These are phyloP conservation scores for Domatiomyces catenatus DNA, from an alignment of 2,329 filamentous ascomycete species.

Conservation along the genomic window DNA sequence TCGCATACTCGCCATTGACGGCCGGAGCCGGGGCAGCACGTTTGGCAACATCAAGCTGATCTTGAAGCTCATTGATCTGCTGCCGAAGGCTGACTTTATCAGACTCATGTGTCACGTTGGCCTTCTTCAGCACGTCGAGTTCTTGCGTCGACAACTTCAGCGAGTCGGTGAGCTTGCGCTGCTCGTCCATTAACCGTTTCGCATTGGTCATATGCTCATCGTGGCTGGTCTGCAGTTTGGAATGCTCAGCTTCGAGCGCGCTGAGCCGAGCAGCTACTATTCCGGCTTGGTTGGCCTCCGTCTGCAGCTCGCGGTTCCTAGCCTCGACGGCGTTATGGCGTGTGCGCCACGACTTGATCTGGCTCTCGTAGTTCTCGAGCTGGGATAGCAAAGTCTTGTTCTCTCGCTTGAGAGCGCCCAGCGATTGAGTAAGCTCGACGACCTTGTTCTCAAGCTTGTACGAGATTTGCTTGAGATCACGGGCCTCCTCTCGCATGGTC, in stretches of 20 bases:
- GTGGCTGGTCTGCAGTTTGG: slow-evolving; percentile 72
- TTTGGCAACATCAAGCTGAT: slow-evolving; percentile 79
- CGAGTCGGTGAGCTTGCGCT: slow-evolving; percentile 68
- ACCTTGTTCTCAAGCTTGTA: slow-evolving; percentile 99
- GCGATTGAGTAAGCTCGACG: slow-evolving; percentile 84
- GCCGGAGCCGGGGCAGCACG: slow-evolving; percentile 51
- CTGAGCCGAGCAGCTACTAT: slow-evolving; percentile 81
- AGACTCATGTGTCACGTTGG: slow-evolving; percentile 60
- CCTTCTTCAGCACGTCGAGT: slow-evolving; percentile 61
- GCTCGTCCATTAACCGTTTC: slow-evolving; percentile 88
- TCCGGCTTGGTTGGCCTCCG: slow-evolving; percentile 92
- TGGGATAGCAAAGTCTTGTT: slow-evolving; percentile 81
- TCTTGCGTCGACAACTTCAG: slow-evolving; percentile 66
- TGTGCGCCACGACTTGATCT: slow-evolving; percentile 91
- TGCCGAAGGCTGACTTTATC: slow-evolving; percentile 77
- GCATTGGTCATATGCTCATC: slow-evolving; percentile 82
- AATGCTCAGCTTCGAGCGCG: slow-evolving; percentile 91
- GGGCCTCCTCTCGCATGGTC: slow-evolving; percentile 79
- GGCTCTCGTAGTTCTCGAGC: slow-evolving; percentile 87
- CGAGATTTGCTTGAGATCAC: slow-evolving; percentile 97
- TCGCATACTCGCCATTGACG: slow-evolving; percentile 42
- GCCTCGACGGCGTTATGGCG: slow-evolving; percentile 80
- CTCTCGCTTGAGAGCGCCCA: slow-evolving; percentile 83
- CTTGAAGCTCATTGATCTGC: slow-evolving; percentile 77
- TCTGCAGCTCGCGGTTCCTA: slow-evolving; percentile 82